Evolutionary conservation across 2,329 filamentous ascomycete genomes (phyloP).

Genomic region (Aspergillus sp.): DNA sequence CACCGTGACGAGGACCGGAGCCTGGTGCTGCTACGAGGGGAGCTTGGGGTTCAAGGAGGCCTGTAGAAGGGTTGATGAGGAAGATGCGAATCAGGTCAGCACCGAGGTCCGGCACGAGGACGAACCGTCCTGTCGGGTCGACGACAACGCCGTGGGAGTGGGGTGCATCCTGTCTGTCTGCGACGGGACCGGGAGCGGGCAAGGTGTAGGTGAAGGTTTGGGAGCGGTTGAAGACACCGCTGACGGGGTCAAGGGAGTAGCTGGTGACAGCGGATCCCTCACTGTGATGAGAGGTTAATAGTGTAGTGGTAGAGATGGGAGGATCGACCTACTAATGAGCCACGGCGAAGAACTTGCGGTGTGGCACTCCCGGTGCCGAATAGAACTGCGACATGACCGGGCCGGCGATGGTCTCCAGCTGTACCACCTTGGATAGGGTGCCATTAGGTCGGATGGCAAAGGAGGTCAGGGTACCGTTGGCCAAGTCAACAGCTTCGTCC

Average conservation of each 20-base stretch:
- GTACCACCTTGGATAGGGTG: slow-evolving; percentile 15
- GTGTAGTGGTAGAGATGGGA: not conserved
- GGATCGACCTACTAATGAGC: slow-evolving; percentile 22
- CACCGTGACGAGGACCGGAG: slow-evolving; percentile 57
- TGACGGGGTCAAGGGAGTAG: slow-evolving; percentile 12
- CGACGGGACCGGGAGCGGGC: slow-evolving; percentile 43
- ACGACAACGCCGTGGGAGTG: slow-evolving; percentile 57
- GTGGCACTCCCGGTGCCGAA: not conserved
- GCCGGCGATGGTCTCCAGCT: slow-evolving; percentile 14
- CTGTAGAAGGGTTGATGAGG: slow-evolving; percentile 49
- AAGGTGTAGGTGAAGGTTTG: slow-evolving; percentile 23
- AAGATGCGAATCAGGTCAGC: slow-evolving; percentile 59
- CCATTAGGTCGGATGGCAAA: slow-evolving; percentile 20
- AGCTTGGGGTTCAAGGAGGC: slow-evolving; percentile 50
- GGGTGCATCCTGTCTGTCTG: slow-evolving; percentile 56
- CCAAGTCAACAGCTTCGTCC: slow-evolving; percentile 20
- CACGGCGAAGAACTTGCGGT: slow-evolving; percentile 18
- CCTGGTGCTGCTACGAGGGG: slow-evolving; percentile 48
- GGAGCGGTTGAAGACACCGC: slow-evolving; percentile 8
- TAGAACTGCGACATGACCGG: slow-evolving; percentile 24
- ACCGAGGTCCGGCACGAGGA: slow-evolving; percentile 57
- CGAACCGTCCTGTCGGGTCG: slow-evolving; percentile 49
- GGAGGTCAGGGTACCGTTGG: slow-evolving; percentile 24
- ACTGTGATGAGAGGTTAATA: slow-evolving; percentile 3
- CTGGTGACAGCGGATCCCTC: slow-evolving; percentile 17